phyloP scores from a whole-genome alignment of 2,329 filamentous ascomycete species.

The Cryphonectria nitschkei region DNA sequence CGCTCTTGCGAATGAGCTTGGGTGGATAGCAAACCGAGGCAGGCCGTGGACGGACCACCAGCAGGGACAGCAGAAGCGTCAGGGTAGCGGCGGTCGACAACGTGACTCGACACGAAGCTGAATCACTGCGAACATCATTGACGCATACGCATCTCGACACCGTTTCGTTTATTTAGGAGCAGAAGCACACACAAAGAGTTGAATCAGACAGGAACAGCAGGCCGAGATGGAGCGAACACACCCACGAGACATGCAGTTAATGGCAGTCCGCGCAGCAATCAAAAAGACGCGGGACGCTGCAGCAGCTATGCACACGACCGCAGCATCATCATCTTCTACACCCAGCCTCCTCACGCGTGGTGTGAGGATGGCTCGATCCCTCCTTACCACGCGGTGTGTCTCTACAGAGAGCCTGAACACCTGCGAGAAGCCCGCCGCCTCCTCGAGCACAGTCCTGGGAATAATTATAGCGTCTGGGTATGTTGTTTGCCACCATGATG shows the following conservation, averaged over 20 bases:
- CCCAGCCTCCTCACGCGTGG: conserved; percentile 21
- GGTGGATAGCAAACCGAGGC: not conserved
- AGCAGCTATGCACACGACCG: conserved; percentile 14
- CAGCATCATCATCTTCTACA: conserved; percentile 3
- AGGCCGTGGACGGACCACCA: not conserved
- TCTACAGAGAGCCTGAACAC: conserved; percentile 18
- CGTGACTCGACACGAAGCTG: not conserved
- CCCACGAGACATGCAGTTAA: conserved; percentile 20
- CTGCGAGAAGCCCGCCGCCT: conserved; percentile 28
- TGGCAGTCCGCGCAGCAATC: conserved; percentile 13
- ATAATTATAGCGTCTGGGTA: conserved; percentile 27
- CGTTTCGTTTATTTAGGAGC: not conserved
- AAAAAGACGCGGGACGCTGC: conserved; percentile 10
- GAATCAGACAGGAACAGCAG: not conserved
- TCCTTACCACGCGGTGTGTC: conserved; percentile 22
- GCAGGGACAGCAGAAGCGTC: not conserved
- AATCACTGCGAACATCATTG: not conserved
- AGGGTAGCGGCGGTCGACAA: not conserved
- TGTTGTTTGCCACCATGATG: not conserved
- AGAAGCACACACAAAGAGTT: not conserved
- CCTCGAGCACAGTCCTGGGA: conserved; percentile 23
- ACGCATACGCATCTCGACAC: not conserved
- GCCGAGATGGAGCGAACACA: conserved; percentile 25
- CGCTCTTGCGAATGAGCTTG: not conserved
- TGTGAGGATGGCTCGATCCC: conserved; percentile 21